Conservation (phyloP, 176 grass and related monocot species). For the Aegilops umbellulata region DNA sequence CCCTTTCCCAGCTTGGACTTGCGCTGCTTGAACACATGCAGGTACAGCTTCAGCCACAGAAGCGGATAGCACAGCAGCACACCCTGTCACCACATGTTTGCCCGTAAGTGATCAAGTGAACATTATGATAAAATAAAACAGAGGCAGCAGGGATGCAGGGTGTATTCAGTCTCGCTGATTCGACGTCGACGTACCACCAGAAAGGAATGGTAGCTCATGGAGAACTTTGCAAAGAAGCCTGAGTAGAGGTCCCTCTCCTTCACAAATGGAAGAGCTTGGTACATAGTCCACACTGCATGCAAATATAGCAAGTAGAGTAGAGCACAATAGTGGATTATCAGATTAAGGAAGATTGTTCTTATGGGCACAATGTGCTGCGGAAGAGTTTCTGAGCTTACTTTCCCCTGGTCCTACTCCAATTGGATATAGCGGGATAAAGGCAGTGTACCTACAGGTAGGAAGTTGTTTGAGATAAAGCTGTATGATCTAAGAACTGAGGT, state of each 20-base stretch:
- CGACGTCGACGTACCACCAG: conserved; percentile 44
- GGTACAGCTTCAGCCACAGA: conserved; percentile 82
- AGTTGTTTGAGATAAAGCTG: background rate
- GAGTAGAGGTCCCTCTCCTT: conserved; percentile 74
- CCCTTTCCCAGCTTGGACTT: conserved; percentile 64
- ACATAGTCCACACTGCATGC: conserved; percentile 81
- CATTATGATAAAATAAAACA: background rate
- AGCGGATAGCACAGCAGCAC: conserved; percentile 70
- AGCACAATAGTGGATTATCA: background rate
- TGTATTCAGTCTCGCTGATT: background rate
- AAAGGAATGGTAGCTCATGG: conserved; percentile 82
- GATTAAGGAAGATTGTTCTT: background rate
- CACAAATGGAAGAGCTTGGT: conserved; percentile 79
- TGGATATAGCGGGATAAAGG: conserved; percentile 89
- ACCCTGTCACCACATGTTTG: conserved; percentile 35
- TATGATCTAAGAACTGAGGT: background rate
- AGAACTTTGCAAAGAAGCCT: conserved; percentile 59
- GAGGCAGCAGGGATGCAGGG: background rate
- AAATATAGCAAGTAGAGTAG: background rate
- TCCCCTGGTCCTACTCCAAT: conserved; percentile 88
- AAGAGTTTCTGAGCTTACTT: conserved; percentile 56
- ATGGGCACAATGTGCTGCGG: background rate
- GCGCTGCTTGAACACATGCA: conserved; percentile 90
- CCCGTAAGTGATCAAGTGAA: background rate
- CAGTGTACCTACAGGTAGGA: conserved; percentile 67